Percentiles rank a stretch among this genome's conserved stretches.
These are phyloP conservation scores for Fusarium nygamai DNA, from an alignment of 2,329 filamentous ascomycete genomes.

Conservation along the genomic window DNA sequence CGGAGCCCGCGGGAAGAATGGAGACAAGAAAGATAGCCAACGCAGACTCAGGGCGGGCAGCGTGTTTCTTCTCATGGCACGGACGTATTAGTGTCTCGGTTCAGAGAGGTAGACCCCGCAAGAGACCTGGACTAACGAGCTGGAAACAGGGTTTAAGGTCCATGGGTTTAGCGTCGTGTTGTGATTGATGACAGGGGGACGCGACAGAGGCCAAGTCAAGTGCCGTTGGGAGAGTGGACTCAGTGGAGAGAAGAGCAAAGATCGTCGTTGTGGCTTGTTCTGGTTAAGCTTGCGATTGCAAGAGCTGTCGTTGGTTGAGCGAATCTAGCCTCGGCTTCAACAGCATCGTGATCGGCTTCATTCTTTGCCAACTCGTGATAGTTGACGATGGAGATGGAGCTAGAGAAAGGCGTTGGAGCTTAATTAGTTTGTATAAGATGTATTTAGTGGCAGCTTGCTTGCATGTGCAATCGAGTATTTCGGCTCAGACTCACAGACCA, in stretches of 20 bases:
- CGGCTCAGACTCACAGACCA: neutral
- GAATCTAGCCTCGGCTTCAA: constrained; percentile 14
- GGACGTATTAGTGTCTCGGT: neutral
- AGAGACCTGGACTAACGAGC: neutral
- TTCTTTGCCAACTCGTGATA: neutral
- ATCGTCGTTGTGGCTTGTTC: constrained; percentile 11
- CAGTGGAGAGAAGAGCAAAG: neutral
- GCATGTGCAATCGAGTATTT: neutral
- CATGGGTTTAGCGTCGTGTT: neutral
- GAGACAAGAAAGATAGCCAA: neutral
- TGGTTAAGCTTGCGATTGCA: constrained; percentile 26
- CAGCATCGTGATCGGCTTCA: neutral
- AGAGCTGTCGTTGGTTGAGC: neutral
- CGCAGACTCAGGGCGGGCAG: neutral
- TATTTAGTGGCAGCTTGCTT: neutral
- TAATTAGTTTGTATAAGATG: constrained; percentile 7
- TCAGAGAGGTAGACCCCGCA: neutral
- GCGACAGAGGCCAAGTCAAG: constrained; percentile 3
- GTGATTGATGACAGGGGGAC: neutral
- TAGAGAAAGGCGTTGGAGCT: neutral
- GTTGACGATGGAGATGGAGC: neutral
- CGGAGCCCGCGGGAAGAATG: neutral
- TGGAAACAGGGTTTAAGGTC: neutral
- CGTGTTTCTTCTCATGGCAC: neutral
- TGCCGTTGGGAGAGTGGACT: neutral